Base-by-base conservation (phyloP, 305 asterid species). In the Solanum hybrid region DNA sequence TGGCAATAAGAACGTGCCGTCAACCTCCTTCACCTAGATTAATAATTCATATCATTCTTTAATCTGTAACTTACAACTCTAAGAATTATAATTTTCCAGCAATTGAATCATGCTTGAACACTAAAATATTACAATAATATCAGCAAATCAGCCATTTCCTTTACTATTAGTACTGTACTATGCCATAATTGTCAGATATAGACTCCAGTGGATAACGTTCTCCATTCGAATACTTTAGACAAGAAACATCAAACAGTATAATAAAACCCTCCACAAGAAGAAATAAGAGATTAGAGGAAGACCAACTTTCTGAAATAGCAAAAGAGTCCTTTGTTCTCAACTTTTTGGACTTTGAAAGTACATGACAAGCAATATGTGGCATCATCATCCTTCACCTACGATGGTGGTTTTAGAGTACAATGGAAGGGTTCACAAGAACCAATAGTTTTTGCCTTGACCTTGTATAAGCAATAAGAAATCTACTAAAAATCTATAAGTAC, bases 1-100 rank as follows among this genome's bases (percentile, higher is more conserved):
- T 37, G 94, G 95, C 89, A 96, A 71, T 92, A 90, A 90, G 94
- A 93, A 93, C 81, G 88, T 79, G 36, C 95, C 97, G 73, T 91
- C 95, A 4, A 94, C 96, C 91, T 93, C 96, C 91, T 95, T 96
- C 35, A 94, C 99, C 99, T 97, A 88, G 72, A 88, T 91, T 91
- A 88, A 85, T 51, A 89, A 88, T 73, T 60, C 40, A 79, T 73
- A 77, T 40, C 89, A 87, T 38, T 64, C 79, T 80, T 38, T 24
- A 69, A 75, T n/a, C 51, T 9, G 56, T 84, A 84, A 20, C 85
- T 46, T 84, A 20, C 69, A 82, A 82, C 32, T 51, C 5, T 8
- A 81, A 27, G 16, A 27, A 42, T 7, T 27, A 84, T 84, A 31
- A 84, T 17, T 84, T 29, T 51, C 29, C 42, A 51, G 38, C 87